Conservation (phyloP, 805 yeast genomes). For the Metschnikowia arizonensis region DNA sequence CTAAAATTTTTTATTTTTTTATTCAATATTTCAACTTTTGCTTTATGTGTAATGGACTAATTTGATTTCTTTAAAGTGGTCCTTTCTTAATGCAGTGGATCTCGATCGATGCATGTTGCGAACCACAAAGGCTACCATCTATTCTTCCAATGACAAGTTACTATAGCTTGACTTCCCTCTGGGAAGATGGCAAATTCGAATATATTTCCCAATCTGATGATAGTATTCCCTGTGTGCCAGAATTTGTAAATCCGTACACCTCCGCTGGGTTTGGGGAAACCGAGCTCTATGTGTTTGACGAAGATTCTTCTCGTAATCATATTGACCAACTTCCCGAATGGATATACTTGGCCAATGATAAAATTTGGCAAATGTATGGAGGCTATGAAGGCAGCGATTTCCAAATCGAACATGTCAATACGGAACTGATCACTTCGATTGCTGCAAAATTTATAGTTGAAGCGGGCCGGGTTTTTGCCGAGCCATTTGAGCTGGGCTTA, state of each 20-base stretch:
- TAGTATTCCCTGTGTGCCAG: not conserved
- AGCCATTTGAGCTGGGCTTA: not conserved
- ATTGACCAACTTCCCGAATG: not conserved
- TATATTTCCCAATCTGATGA: not conserved
- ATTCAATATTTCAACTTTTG: no score
- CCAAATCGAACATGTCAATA: not conserved
- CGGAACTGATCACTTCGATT: not conserved
- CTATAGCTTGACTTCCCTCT: not conserved
- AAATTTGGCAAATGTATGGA: not conserved
- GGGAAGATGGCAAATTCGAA: not conserved
- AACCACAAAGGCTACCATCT: not conserved
- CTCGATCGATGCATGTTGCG: not conserved
- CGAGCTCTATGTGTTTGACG: not conserved
- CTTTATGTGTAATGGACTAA: no score
- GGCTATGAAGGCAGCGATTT: not conserved
- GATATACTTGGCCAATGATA: not conserved
- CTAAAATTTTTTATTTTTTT: no score
- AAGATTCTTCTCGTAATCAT: not conserved
- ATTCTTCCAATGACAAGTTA: not conserved
- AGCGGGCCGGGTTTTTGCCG: not conserved
- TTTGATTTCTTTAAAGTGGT: no score
- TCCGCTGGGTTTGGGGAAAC: not conserved
- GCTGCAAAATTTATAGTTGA: not conserved
- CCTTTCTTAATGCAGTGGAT: no score
- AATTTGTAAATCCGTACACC: not conserved